phyloP scores from a whole-genome alignment of 345 rosid species.

The Carallia pectinifolia region DNA sequence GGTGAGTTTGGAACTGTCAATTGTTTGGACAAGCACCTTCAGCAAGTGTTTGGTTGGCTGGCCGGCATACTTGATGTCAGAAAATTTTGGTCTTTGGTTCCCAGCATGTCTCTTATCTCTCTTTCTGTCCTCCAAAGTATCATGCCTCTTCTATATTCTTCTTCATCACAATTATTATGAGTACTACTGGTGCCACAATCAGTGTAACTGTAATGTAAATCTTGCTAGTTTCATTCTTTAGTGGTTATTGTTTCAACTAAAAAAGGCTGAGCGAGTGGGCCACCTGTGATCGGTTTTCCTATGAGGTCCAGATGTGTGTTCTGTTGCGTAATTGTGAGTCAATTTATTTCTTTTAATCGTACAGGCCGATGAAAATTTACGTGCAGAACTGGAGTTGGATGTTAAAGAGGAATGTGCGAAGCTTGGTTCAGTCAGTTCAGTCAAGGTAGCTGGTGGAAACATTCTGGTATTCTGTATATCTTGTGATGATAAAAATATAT shows the following conservation, averaged over 20 bases:
- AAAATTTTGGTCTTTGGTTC: background rate
- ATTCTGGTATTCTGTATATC: background rate
- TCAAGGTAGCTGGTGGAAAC: constrained; percentile 55
- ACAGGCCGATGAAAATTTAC: constrained; percentile 75
- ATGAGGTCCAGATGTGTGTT: background rate
- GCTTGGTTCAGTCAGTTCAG: constrained; percentile 74
- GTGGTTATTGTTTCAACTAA: too few relatives aligned
- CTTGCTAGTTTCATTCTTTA: too few relatives aligned
- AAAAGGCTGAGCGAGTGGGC: too few relatives aligned
- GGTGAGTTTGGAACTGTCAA: constrained; percentile 33
- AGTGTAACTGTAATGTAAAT: too few relatives aligned
- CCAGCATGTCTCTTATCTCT: background rate
- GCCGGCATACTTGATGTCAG: background rate
- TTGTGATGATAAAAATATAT: too few relatives aligned
- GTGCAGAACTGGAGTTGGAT: constrained; percentile 73
- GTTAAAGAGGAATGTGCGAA: constrained; percentile 80
- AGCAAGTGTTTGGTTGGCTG: background rate
- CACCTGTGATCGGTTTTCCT: background rate
- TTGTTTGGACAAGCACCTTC: background rate
- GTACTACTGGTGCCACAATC: too few relatives aligned
- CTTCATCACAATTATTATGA: too few relatives aligned
- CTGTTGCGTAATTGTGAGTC: background rate
- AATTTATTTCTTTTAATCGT: background rate
- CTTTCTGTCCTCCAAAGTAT: too few relatives aligned
- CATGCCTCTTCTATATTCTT: too few relatives aligned